Evolutionary conservation across 1,284 basidiomycete genomes (phyloP), one percentile per base, ranked within the genome.

Genomic region (Boletus mariae): DNA sequence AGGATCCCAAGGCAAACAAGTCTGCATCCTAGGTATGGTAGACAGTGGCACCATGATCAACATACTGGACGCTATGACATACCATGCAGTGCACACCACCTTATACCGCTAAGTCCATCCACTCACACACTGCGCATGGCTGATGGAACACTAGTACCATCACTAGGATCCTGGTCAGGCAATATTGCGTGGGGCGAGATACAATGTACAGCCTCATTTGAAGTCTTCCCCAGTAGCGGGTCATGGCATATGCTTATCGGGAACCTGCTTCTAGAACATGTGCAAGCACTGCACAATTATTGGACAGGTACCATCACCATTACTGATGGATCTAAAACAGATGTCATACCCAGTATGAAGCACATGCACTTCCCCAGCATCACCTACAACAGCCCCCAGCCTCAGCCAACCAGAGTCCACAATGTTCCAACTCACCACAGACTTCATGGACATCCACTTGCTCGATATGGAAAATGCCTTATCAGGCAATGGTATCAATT

Each of bases 81-180:
- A 51, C 20, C 7, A 47, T 1, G 0, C 23, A 2, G 38, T 67
- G 46, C 53, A 25, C 42, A 57, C 11, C 8, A 57, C 12, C 43
- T 69, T 2, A 51, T 47, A 1, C 38, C 31, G 3, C 58, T 60
- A 48, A 13, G 26, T 23, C 51, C 57, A 3, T 69, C 66, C 0
- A 29, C 9, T 0, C 52, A 54, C 15, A 37, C 38, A 1, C 57
- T 72, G 1, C 31, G 57, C 4, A 70, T 72, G 64, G 71, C 69
- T 9, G 61, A 73, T 49, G 64, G 71, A 0, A 53, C 55, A 0
- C 25, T 69, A 1, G 61, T 67, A 12, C 44, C 47, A 13, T 67
- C 64, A 15, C 5, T 56, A 25, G 65, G 64, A 1, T 43, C 37
- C 8, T 73, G 69, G 68, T 38, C 9, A 9, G 71, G 71, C 15